Base-by-base conservation (phyloP, 2,329 filamentous ascomycete genomes). In the Arthrobotrys sphaeroides region DNA sequence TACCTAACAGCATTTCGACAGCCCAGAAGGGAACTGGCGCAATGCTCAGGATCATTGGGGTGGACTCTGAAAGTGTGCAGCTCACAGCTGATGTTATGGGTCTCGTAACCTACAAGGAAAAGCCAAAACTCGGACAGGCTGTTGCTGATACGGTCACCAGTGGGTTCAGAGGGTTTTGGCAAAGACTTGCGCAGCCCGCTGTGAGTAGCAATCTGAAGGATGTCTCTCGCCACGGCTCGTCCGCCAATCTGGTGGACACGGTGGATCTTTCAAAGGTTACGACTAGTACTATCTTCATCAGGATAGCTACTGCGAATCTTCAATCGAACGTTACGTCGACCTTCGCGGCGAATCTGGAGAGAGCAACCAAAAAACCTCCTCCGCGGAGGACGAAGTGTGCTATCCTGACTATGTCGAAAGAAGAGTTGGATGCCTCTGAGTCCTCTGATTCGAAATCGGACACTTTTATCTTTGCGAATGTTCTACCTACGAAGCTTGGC, bases 361-460 rank as follows among this genome's bases (percentile, higher is more conserved):
- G 96, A 76, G 95, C 96, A 13, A 99, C 96, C 0, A 97, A 98
- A 83, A 99, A 99, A 81, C 92, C 94, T 1, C 95, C 96, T 0
- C 95, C 95, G 0, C 97, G 93, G 81, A 87, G 87, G 9, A 96
- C 95, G 0, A 92, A 89, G 60, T 87, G 99, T 24, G 91, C 94
- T 5, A 91, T 98, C 33, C 83, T 99, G 55, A 97, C 94, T 0
- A 93, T 94, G 16, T 96, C 94, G 0, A 96, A 94, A 81, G 92
- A 96, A 79, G 93, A 95, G 79, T 87, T 88, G 0, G 84, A 89
- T 62, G 89, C 90, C 1, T 90, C 91, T 0, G 85, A 90, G 70
- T 86, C 88, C 1, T 86, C 87, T 0, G 92, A 97, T 80, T 45
- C 66, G 5, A 72, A 77, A 24, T 77, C 73, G 7, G 73, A 77